These are phyloP conservation scores for Echria macrotheca DNA, from an alignment of 495 filamentous ascomycete genomes.

Conservation along the genomic window DNA sequence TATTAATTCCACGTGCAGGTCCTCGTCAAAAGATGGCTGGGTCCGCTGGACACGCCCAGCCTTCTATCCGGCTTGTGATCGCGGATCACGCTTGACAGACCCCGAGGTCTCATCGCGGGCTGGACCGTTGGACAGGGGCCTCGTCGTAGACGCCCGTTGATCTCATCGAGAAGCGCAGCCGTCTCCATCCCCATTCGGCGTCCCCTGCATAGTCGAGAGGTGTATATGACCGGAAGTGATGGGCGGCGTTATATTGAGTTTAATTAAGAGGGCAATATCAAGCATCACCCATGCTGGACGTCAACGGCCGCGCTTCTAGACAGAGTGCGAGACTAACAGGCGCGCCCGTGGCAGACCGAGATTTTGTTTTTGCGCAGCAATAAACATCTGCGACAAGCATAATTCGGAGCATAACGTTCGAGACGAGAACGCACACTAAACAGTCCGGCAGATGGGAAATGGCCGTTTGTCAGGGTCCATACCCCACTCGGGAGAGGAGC, in stretches of 20 bases:
- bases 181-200: neutral
- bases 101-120: slow-evolving; percentile 8
- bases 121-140: slow-evolving; percentile 1
- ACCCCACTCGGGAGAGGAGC: slow-evolving; percentile 1
- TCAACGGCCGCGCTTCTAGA: slow-evolving; percentile 3
- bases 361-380: slow-evolving; percentile 12
- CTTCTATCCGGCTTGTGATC: slow-evolving; percentile 10
- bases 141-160: slow-evolving; percentile 16
- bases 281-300: slow-evolving; percentile 13
- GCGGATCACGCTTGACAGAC: slow-evolving; percentile 12
- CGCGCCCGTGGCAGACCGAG: slow-evolving; percentile 8
- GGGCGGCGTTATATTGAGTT: slow-evolving; percentile 23
- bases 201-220: slow-evolving; percentile 5
- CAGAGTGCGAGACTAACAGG: too few species aligned
- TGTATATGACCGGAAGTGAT: slow-evolving; percentile 25
- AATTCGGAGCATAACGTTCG: slow-evolving; percentile 9
- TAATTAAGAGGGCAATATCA: slow-evolving; percentile 26
- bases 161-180: slow-evolving; percentile 13
- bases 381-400: slow-evolving; percentile 10
- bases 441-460: slow-evolving; percentile 13
- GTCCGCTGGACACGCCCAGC: neutral
- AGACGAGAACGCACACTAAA: slow-evolving; percentile 13
- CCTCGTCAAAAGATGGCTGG: slow-evolving; percentile 7
- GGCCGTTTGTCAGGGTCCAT: neutral
- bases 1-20: slow-evolving; percentile 27